Percentiles rank a stretch among this genome's conserved stretches.
These are phyloP conservation scores for Secale cereale DNA, from an alignment of 176 grass and related monocot species.

Conservation along the genomic window DNA sequence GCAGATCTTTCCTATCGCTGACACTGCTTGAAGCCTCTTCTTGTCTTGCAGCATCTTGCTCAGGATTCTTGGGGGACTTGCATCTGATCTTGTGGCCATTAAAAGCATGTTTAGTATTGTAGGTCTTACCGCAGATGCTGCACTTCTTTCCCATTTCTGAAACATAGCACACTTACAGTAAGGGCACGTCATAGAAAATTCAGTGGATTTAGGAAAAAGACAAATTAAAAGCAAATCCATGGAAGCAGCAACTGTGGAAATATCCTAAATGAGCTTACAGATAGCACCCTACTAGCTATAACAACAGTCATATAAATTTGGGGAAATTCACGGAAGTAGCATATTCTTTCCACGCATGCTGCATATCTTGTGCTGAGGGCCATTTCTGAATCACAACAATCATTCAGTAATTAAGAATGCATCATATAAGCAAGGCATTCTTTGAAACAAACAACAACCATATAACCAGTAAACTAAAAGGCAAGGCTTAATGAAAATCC, in stretches of 20 bases:
- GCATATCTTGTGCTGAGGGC: neutral
- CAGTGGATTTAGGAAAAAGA: neutral
- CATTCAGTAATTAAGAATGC: neutral
- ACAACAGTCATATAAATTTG: neutral
- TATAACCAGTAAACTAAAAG: no score
- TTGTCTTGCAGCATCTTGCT: neutral
- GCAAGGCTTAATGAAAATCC: no score
- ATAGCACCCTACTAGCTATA: neutral
- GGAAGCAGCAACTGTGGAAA: neutral
- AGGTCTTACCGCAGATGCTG: neutral
- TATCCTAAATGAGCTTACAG: neutral
- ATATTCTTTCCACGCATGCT: no score
- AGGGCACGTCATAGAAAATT: neutral
- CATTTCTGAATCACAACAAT: neutral
- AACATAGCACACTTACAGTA: neutral
- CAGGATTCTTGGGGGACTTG: neutral
- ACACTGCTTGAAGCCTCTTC: neutral
- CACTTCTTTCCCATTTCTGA: neutral
- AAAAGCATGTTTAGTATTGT: neutral
- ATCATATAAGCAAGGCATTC: neutral
- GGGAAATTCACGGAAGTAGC: neutral
- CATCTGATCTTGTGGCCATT: neutral
- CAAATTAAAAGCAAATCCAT: neutral
- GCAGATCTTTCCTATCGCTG: neutral
- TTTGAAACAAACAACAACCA: neutral